Conservation (phyloP, 495 filamentous ascomycete genomes). For the Xylaria flabelliformis region DNA sequence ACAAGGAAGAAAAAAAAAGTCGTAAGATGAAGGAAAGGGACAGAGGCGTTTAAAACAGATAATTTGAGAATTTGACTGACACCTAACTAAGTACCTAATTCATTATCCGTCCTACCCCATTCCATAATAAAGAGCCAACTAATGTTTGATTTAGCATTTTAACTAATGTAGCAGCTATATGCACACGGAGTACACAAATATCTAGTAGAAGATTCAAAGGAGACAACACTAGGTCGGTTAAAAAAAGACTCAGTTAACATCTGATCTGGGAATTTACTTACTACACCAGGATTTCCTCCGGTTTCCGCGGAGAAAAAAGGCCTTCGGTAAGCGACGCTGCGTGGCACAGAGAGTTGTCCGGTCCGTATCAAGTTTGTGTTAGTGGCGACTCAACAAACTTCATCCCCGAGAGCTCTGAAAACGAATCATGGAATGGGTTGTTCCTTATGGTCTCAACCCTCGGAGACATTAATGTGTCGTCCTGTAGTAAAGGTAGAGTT, state of each 20-base stretch:
- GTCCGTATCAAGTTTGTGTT: slow-evolving; percentile 25
- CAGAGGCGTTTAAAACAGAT: not conserved
- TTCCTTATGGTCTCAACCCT: slow-evolving; percentile 59
- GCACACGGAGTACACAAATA: not conserved
- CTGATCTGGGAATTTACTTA: not conserved
- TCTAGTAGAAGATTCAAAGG: not conserved
- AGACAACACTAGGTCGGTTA: no score
- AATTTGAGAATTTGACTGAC: not conserved
- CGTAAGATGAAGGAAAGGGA: not conserved
- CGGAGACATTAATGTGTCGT: slow-evolving; percentile 57
- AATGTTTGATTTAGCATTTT: not conserved
- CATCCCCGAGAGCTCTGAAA: slow-evolving; percentile 47
- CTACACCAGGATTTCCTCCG: slow-evolving; percentile 49
- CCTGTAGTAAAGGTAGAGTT: slow-evolving; percentile 42
- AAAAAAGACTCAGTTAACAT: not conserved
- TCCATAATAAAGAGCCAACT: no score
- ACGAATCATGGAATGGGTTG: slow-evolving; percentile 55
- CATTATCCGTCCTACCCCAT: not conserved
- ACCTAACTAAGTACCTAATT: not conserved
- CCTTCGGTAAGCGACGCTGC: slow-evolving; percentile 40
- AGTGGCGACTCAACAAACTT: slow-evolving; percentile 54
- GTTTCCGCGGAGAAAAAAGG: slow-evolving; percentile 58
- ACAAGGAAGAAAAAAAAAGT: not conserved
- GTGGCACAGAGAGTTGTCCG: no score
- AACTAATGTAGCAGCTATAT: no score